These are phyloP conservation scores for Saxophila tyrrhenica DNA, from an alignment of 495 filamentous ascomycete species.

Conservation along the genomic window DNA sequence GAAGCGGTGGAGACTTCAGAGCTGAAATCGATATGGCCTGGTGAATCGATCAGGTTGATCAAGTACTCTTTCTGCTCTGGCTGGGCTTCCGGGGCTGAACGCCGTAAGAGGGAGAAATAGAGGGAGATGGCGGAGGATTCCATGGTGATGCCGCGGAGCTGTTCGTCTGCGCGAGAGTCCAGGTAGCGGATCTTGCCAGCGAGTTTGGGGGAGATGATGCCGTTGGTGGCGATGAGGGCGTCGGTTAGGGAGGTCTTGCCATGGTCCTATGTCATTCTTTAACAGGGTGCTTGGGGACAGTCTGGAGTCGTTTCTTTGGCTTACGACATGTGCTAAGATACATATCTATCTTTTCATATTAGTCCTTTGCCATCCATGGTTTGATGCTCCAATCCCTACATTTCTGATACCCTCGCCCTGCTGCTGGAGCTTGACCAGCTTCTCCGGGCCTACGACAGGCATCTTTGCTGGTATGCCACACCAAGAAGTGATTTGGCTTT, in stretches of 20 bases:
- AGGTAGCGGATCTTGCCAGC: slow-evolving; percentile 97
- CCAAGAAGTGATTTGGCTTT: too few species aligned
- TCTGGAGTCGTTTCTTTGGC: slow-evolving; percentile 26
- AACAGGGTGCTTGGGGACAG: background rate
- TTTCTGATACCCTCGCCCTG: slow-evolving; percentile 80
- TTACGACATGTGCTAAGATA: slow-evolving; percentile 90
- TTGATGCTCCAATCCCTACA: slow-evolving; percentile 38
- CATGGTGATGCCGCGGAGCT: slow-evolving; percentile 96
- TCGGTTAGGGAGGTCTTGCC: slow-evolving; percentile 98
- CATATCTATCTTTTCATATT: slow-evolving; percentile 61
- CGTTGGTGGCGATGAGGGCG: slow-evolving; percentile 94
- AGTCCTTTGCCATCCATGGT: slow-evolving; percentile 5
- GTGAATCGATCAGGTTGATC: slow-evolving; percentile 96
- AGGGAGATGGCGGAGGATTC: slow-evolving; percentile 97
- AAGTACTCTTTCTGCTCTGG: slow-evolving; percentile 77
- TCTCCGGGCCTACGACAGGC: slow-evolving; percentile 79
- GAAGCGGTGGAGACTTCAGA: slow-evolving; percentile 96
- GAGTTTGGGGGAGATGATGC: slow-evolving; percentile 95
- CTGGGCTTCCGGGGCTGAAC: slow-evolving; percentile 52
- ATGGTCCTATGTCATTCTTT: slow-evolving; percentile 55
- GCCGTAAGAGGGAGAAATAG: slow-evolving; percentile 81
- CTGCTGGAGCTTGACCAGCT: slow-evolving; percentile 73
- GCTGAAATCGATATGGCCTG: slow-evolving; percentile 97
- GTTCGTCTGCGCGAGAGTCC: slow-evolving; percentile 93
- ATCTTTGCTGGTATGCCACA: slow-evolving; percentile 33